Evolutionary conservation across 805 yeast species (phyloP), one percentile per base, ranked within the genome.

Genomic region (Hanseniaspora jakobsenii): DNA sequence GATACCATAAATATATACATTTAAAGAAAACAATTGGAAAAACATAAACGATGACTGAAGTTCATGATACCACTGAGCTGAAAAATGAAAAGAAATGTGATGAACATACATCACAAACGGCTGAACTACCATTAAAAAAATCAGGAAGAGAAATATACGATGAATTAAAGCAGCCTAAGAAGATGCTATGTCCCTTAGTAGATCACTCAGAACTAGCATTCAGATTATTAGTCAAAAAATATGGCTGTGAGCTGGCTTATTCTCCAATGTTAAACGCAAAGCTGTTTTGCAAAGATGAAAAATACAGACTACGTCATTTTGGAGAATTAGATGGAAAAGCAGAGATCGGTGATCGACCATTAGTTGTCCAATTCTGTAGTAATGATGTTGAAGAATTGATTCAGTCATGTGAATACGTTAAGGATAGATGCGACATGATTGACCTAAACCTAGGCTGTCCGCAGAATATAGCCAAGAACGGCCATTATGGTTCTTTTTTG

Each of bases 241-340:
- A 87, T 55, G 99, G 99, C 3, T 97, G 98, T 0, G 84, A 86
- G 2, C 66, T 91, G 27, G 84, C 95, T 56, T 91, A 89, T 55
- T 83, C 97, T 0, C 99, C 99, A 3, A 91, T 91, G 99, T 73
- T 81, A 52, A 97, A 91, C 61, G 94, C 98, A 3, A 70, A 86
- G 38, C 64, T 87, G 30, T 91, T 91, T 63, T 93, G 93, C 21
- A 81, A 82, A 2, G 80, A 79, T 38, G 81, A 77, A 49, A 81
- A 81, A 53, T 91, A 91, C 57, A 68, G 97, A 43, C 66, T 66
- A 16, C 39, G 81, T 77, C 49, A 81, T 77, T 78, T 76, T 83
- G 75, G 69, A 74, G 48, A 66, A 71, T 53, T 71, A 51, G 97
- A 91, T 59, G 97, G 97, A 4, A 76, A 76, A 50, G 57, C 61